phyloP scores from a whole-genome alignment of 805 yeast genomes.

The Sugiyamaella mastotermitis region DNA sequence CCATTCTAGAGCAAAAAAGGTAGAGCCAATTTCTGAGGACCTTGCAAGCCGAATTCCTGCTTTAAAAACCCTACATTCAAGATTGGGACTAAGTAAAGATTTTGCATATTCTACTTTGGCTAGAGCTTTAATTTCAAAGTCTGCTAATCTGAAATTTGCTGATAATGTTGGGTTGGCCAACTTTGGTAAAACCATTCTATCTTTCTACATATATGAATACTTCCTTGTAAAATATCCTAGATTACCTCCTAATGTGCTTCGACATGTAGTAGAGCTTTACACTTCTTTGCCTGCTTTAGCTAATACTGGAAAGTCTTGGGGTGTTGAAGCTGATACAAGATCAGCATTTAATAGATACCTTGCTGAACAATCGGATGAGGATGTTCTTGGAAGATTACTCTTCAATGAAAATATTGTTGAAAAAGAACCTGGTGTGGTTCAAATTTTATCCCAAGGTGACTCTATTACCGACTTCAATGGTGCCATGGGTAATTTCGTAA shows the following conservation, averaged over 20 bases:
- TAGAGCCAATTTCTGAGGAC: slow-evolving; percentile 38
- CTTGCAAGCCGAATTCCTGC: slow-evolving; percentile 58
- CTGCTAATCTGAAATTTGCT: slow-evolving; percentile 41
- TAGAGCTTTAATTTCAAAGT: slow-evolving; percentile 64
- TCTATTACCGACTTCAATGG: slow-evolving; percentile 36
- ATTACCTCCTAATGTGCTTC: slow-evolving; percentile 72
- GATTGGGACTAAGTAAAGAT: slow-evolving; percentile 57
- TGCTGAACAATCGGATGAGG: slow-evolving; percentile 59
- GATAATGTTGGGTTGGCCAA: slow-evolving; percentile 74
- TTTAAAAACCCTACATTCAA: slow-evolving; percentile 70
- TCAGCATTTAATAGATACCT: slow-evolving; percentile 60
- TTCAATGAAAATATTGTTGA: slow-evolving; percentile 11
- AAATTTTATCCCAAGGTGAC: slow-evolving; percentile 46
- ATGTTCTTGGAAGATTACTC: slow-evolving; percentile 33
- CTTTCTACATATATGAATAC: slow-evolving; percentile 69
- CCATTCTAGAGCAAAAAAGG: slow-evolving; percentile 26
- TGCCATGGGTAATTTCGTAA: slow-evolving; percentile 61
- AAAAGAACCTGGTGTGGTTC: slow-evolving; percentile 22
- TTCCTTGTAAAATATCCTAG: slow-evolving; percentile 79
- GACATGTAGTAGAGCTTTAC: slow-evolving; percentile 70
- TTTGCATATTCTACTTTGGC: slow-evolving; percentile 67
- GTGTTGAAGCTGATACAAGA: slow-evolving; percentile 70
- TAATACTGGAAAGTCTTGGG: slow-evolving; percentile 74
- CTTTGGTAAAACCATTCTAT: slow-evolving; percentile 75
- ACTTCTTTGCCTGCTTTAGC: slow-evolving; percentile 61